A percentile compares a stretch with the other conserved stretches of the same genome.
Evolutionary conservation across 306 rosid species (phyloP).

Genomic region (Mucuna pruriens): DNA sequence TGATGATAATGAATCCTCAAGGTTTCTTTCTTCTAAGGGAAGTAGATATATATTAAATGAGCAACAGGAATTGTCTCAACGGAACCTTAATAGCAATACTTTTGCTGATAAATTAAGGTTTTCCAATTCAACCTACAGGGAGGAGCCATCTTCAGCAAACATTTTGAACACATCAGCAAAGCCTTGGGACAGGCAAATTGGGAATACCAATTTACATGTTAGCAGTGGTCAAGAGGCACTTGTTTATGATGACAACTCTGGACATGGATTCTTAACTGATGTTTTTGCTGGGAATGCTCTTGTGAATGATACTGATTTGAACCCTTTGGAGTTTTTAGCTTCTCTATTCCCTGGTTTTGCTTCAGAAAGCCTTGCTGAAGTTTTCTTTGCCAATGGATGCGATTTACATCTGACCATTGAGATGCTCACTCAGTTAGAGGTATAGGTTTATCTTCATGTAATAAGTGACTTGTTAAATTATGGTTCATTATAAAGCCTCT

Average conservation of each 20-base stretch:
- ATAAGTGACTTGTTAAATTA: constrained; percentile 21
- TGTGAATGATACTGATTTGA: constrained; percentile 64
- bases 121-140: constrained; percentile 65
- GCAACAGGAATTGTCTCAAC: constrained; percentile 55
- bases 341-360: constrained; percentile 94
- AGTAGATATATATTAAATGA: constrained; percentile 67
- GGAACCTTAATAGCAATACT: constrained; percentile 55
- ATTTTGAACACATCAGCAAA: constrained; percentile 59
- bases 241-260: constrained; percentile 64
- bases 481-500: constrained; percentile 9
- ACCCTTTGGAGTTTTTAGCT: constrained; percentile 84
- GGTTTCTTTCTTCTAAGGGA: constrained; percentile 63
- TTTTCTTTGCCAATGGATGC: constrained; percentile 83
- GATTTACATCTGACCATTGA: constrained; percentile 84
- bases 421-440: constrained; percentile 98
- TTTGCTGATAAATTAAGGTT: constrained; percentile 68
- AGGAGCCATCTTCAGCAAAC: constrained; percentile 66
- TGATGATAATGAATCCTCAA: constrained; percentile 62
- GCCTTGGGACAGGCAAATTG: constrained; percentile 79
- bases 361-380: constrained; percentile 88
- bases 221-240: constrained; percentile 57
- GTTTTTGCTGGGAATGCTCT: constrained; percentile 62
- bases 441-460: constrained; percentile 41
- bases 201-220: constrained; percentile 56
- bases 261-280: constrained; percentile 69